phyloP scores from a whole-genome alignment of 768 basidiomycete genomes.

The Lentinula detonsa region DNA sequence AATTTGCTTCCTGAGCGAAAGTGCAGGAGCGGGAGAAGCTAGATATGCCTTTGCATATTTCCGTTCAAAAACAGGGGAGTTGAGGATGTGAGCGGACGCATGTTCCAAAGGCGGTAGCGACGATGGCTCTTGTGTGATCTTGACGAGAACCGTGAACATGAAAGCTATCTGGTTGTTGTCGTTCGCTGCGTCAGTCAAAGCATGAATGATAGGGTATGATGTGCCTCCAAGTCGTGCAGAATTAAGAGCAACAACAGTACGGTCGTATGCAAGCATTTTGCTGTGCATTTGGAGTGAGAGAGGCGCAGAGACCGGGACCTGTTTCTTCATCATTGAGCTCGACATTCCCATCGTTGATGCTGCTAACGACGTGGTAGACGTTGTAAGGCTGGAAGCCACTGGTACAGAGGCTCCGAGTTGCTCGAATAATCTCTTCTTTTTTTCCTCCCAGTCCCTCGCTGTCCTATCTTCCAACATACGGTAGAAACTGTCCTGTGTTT shows the following conservation, averaged over 20 bases:
- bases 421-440: slow-evolving; percentile 86
- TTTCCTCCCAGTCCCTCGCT: slow-evolving; percentile 81
- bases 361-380: not conserved
- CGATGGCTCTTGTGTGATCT: slow-evolving; percentile 74
- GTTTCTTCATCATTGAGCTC: not conserved
- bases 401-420: slow-evolving; percentile 55
- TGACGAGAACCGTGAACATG: slow-evolving; percentile 51
- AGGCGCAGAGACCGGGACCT: slow-evolving; percentile 34
- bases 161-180: slow-evolving; percentile 47
- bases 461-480: slow-evolving; percentile 69
- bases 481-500: slow-evolving; percentile 84
- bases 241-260: slow-evolving; percentile 75
- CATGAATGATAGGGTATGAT: slow-evolving; percentile 72
- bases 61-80: slow-evolving; percentile 73
- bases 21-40: slow-evolving; percentile 54
- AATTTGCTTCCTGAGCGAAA: slow-evolving; percentile 63
- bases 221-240: slow-evolving; percentile 61
- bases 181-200: slow-evolving; percentile 65
- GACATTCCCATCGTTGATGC: not conserved
- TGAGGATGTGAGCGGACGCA: slow-evolving; percentile 76
- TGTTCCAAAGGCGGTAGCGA: slow-evolving; percentile 72
- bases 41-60: slow-evolving; percentile 80
- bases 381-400: not conserved
- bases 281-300: slow-evolving; percentile 79
- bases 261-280: slow-evolving; percentile 96